These are phyloP conservation scores for Neurospora sp. DNA, from an alignment of 495 filamentous ascomycete species.

Conservation along the genomic window DNA sequence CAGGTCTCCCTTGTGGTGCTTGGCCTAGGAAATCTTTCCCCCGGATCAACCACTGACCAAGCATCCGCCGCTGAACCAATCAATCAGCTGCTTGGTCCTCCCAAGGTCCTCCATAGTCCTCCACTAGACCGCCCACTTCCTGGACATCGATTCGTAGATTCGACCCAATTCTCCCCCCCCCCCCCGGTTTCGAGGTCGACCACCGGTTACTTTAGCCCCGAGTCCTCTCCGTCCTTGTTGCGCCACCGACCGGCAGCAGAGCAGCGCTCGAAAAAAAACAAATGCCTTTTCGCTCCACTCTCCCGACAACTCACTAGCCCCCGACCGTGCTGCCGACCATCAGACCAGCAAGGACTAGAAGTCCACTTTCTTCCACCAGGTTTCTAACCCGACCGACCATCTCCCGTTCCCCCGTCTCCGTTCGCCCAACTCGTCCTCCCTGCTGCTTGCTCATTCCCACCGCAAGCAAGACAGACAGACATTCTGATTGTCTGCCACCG, in stretches of 20 bases:
- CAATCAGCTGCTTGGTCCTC: not conserved
- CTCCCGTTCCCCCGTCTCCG: not conserved
- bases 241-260: conserved; percentile 14
- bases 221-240: conserved; percentile 12
- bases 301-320: not conserved
- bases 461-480: not conserved
- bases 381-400: not conserved
- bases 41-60: not conserved
- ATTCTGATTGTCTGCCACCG: not conserved
- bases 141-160: not conserved
- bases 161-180: not conserved
- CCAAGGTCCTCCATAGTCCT: not conserved
- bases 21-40: not conserved
- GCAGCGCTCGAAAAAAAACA: conserved; percentile 9
- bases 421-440: not conserved
- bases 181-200: not conserved
- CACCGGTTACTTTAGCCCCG: conserved; percentile 8
- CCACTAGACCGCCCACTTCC: not conserved
- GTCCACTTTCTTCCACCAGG: not conserved
- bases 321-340: not conserved
- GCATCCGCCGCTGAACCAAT: not conserved
- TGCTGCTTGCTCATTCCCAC: not conserved
- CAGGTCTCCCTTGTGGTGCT: not conserved
- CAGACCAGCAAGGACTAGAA: not conserved
- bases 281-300: conserved; percentile 1